Base-by-base conservation (phyloP, 2,329 filamentous ascomycete genomes). In the Colletotrichum viniferum region DNA sequence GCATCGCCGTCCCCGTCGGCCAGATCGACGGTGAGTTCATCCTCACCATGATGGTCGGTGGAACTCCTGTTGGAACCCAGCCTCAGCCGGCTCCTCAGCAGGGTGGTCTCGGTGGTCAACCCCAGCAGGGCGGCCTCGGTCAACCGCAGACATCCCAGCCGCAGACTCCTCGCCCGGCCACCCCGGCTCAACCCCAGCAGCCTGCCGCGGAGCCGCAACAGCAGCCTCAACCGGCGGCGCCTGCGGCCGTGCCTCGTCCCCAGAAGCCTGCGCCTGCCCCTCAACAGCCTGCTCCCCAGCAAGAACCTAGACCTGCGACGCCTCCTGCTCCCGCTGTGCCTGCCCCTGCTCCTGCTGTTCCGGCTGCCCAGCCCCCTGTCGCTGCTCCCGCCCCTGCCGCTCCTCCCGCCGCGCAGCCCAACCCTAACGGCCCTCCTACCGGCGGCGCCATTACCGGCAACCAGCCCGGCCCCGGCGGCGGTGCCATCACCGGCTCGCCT, bases 21-120 rank as follows among this genome's bases (percentile, higher is more conserved):
- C 74, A 77, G 60, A 75, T 79, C 13, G 78, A 79, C 43, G 78
- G 78, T 64, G 78, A 79, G 64, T 79, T 79, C 58, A 78, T 79
- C 9, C 62, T 79, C 18, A 78, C 77, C 18, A 79, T 79, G 78
- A 69, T 74, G 48, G 74, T 79, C 18, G 71, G 74, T 30, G 74
- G 74, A 8, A 69, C 64, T 16, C 64, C 64, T 12, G 73, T 75
- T n/a, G 73, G 72, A 14, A 55, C 74, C 16, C 74, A 73, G 63
- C 63, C 71, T 9, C 70, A 77, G 43, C 66, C 74, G 9, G 62
- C 65, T 24, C 68, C 69, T 6, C 72, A 63, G 12, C 34, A 21
- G 8, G 63, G 38, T 26, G 38, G 63, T n/a, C 43, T 56, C 26
- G 38, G 36, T 26, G 65, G 67, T 2, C 67, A 62, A 30, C 66